phyloP scores from a whole-genome alignment of 2,329 filamentous ascomycete genomes.

The Verticillium albo-atrum region DNA sequence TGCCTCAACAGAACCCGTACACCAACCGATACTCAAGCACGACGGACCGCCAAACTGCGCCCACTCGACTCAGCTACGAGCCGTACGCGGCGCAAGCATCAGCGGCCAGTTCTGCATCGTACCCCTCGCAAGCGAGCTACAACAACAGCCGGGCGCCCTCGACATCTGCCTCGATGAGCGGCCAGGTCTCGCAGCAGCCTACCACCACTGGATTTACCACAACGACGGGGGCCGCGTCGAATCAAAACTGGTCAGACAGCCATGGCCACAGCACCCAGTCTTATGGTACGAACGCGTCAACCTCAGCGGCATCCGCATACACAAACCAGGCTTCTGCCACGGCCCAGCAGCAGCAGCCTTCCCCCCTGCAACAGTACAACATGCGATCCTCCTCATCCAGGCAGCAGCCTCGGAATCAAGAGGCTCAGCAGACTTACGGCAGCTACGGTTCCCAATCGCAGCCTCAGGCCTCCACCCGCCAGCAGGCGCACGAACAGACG shows the following conservation, averaged over 20 bases:
- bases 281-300: background rate
- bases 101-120: constrained; percentile 12
- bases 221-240: constrained; percentile 15
- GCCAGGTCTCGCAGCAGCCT: background rate
- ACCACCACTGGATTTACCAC: background rate
- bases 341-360: constrained; percentile 16
- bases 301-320: background rate
- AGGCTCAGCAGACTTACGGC: background rate
- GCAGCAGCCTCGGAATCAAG: background rate
- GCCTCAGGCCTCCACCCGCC: background rate
- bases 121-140: constrained; percentile 21
- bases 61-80: constrained; percentile 5
- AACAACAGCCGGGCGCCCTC: constrained; percentile 18
- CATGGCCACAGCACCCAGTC: background rate
- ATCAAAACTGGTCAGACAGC: constrained; percentile 6
- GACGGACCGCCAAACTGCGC: background rate
- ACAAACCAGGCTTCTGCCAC: constrained; percentile 8
- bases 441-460: background rate
- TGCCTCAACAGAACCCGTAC: constrained; percentile 17
- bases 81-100: constrained; percentile 11
- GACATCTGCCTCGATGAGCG: constrained; percentile 8
- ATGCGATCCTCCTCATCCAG: constrained; percentile 8
- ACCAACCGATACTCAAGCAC: constrained; percentile 10
- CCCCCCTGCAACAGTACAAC: background rate
- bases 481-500: constrained; percentile 5